Base-by-base conservation (phyloP, 371 early-diverging fungal genomes). In the Mucor velutinosus region DNA sequence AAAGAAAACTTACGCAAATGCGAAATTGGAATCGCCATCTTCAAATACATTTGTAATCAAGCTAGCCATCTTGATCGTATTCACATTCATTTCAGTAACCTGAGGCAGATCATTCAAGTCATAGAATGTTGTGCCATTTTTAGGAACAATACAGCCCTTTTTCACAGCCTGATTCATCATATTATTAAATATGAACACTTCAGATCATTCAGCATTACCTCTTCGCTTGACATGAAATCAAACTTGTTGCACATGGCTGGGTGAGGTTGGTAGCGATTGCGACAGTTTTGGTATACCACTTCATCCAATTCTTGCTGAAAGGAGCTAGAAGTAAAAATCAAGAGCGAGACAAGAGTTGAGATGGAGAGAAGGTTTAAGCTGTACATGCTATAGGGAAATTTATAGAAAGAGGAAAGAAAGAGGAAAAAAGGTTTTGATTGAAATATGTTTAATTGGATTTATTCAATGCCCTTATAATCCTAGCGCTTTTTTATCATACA, bases 21-120 rank as follows among this genome's bases (percentile, higher is more conserved):
- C 74, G 58, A 76, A 74, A 11, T 62, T 53, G 7, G 76, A 56
- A 27, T 71, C 67, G 1, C 78, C 76, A 45, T 76, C 70, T 62
- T 80, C 81, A 63, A 80, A 80, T 6, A 78, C 81, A 41, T 80
- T 80, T 8, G 77, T 80, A 23, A 80, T 76, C 43, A 80, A 41
- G 19, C 71, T 76, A 19, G 78, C 72, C 63, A 76, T 75, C 19
- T 70, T 69, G 7, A 56, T 47, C 0, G 69, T 63, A 19, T 65
- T 41, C 1, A 53, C 17, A 63, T 69, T 67, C 15, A 77, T 32
- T 3, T 35, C 23, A 8, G 32, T 25, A 1, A 73, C 64, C 4
- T 61, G 32, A 35, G 80, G 80, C 19, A 77, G 59, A 11, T 62
- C 69, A 21, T 60, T 66, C 7, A 77, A 23, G 47, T 76, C 72